Percentiles rank a stretch among this genome's conserved stretches.
phyloP scores from a whole-genome alignment of 345 rosid genomes.

The Chamaenerion angustifolium region DNA sequence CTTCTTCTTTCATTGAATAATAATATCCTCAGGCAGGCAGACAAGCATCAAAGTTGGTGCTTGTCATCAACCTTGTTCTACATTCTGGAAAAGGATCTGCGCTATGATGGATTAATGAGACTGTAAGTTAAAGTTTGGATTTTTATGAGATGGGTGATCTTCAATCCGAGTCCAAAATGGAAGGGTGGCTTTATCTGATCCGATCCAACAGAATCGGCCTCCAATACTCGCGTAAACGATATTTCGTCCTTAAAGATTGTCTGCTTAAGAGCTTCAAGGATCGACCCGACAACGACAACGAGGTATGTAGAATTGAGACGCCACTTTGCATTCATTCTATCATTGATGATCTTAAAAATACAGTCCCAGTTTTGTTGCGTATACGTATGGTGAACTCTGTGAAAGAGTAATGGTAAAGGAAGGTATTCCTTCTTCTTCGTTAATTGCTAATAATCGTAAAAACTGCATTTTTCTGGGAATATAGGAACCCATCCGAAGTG shows the following conservation, averaged over 20 bases:
- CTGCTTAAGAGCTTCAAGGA: conserved; percentile 50
- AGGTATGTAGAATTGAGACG: conserved; percentile 23
- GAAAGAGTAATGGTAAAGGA: not conserved
- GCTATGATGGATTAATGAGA: not conserved
- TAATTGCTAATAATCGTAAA: not conserved
- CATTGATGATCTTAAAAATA: not conserved
- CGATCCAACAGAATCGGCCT: conserved; percentile 69
- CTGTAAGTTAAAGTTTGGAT: not conserved
- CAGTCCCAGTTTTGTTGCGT: not conserved
- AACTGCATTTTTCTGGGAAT: not conserved
- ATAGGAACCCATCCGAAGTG: conserved; percentile 66
- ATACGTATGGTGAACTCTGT: not conserved
- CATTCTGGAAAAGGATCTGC: not conserved
- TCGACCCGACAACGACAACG: conserved; percentile 34
- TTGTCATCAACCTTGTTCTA: not conserved
- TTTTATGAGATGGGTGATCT: conserved; percentile 3
- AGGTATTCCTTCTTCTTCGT: not conserved
- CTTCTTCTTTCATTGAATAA: not conserved
- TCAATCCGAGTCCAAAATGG: conserved; percentile 32
- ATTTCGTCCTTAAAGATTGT: conserved; percentile 50
- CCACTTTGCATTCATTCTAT: not conserved
- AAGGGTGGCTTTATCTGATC: conserved; percentile 78
- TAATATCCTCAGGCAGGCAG: not conserved
- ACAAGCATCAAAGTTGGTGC: not conserved
- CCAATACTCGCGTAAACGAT: conserved; percentile 67